These are phyloP conservation scores for Cladosporium sp. DNA, from an alignment of 2,329 filamentous ascomycete genomes.

Conservation along the genomic window DNA sequence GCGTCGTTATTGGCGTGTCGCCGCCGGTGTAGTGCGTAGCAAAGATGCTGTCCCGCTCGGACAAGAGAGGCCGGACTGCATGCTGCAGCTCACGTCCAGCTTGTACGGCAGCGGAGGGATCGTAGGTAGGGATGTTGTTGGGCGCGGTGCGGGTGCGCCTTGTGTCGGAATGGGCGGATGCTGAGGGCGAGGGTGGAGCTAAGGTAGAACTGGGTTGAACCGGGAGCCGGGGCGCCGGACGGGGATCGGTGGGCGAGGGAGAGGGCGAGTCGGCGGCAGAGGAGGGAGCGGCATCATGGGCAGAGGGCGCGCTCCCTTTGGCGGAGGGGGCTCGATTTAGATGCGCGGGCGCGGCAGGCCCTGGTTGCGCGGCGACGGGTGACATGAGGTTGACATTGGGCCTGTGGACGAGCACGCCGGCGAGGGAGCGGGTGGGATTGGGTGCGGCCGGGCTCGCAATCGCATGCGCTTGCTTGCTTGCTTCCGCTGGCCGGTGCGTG, in stretches of 20 bases:
- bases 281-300: constrained; percentile 1
- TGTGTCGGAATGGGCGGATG: constrained; percentile 3
- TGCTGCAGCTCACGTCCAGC: constrained; percentile 18
- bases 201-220: constrained; percentile 3
- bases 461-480: not conserved
- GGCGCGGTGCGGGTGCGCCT: constrained; percentile 6
- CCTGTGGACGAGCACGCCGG: constrained; percentile 7
- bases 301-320: constrained; percentile 3
- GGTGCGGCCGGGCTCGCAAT: not conserved
- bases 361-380: constrained; percentile 10
- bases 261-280: not conserved
- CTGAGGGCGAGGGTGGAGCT: constrained; percentile 9
- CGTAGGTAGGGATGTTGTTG: constrained; percentile 6
- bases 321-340: constrained; percentile 3
- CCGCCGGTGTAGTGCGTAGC: constrained; percentile 54
- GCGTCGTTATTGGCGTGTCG: constrained; percentile 40
- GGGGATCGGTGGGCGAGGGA: not conserved
- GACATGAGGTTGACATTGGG: constrained; percentile 10
- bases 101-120: constrained; percentile 9
- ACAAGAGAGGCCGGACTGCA: constrained; percentile 47
- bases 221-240: constrained; percentile 1
- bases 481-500: not conserved
- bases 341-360: constrained; percentile 7
- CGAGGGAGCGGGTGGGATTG: constrained; percentile 4
- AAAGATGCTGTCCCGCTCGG: constrained; percentile 58